Evolutionary conservation across 2,329 filamentous ascomycete genomes (phyloP).

Genomic region (Aspergillus phoenicis): DNA sequence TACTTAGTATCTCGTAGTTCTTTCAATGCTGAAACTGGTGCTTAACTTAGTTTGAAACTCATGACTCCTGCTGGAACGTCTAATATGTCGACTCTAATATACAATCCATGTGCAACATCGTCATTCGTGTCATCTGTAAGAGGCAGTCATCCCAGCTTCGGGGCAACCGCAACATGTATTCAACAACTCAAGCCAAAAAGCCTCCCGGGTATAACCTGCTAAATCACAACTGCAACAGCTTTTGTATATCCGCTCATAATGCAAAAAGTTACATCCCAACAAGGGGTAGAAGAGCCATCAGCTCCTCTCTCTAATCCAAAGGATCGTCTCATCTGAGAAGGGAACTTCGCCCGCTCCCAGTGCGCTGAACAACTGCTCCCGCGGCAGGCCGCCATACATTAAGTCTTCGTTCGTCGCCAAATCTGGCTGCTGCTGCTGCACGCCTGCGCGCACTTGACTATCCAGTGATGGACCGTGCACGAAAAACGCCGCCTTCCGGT

Average conservation of each 20-base stretch:
- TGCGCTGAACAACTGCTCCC: constrained; percentile 32
- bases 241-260: constrained; percentile 2
- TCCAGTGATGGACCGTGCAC: constrained; percentile 43
- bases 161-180: not conserved
- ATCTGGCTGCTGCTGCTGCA: constrained; percentile 25
- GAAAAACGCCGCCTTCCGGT: constrained; percentile 43
- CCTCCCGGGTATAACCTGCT: constrained; percentile 8
- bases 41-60: not conserved
- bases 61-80: not conserved
- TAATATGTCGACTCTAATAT: not conserved
- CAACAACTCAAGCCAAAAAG: constrained; percentile 2
- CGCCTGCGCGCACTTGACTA: constrained; percentile 36
- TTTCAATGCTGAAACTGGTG: too few relatives aligned
- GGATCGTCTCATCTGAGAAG: constrained; percentile 28
- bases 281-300: constrained; percentile 2
- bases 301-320: constrained; percentile 30
- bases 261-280: not conserved
- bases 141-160: not conserved
- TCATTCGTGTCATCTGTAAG: not conserved
- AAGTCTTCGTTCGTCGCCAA: constrained; percentile 42
- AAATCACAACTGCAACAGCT: constrained; percentile 1
- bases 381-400: constrained; percentile 42
- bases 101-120: not conserved
- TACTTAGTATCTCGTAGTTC: too few relatives aligned
- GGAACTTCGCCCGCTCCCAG: constrained; percentile 33